Base-by-base conservation (phyloP, 768 basidiomycete species). In the Ramaria sp. region DNA sequence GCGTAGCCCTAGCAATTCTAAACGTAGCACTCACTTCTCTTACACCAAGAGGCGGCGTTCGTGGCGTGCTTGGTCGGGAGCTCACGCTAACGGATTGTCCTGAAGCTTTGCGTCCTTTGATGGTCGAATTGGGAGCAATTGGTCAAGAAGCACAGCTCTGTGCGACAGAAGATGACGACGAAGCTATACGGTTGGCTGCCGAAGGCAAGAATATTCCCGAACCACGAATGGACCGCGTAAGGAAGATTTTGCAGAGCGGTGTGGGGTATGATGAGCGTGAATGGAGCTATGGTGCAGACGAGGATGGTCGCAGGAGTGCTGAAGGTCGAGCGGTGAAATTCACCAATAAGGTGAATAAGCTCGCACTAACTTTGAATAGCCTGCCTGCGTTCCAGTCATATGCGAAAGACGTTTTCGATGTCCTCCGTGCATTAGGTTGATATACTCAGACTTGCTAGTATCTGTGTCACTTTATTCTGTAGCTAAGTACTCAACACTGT, bases 301-400 rank as follows among this genome's bases (percentile, higher is more conserved):
- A 67, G 49, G 61, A 59, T 15, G 62, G 67, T 55, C 69, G 69
- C 57, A 67, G 74, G 60, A 86, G 81, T 56, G 68, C 78, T 0
- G 76, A 83, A 56, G 86, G 84, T 3, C 68, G 77, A 10, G 80
- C 83, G 7, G 78, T 88, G 54, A 71, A 78, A 42, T 84, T 93
- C 64, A 76, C 83, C 25, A 92, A 91, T 64, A 66, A 85, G 55
- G 78, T 92, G 49, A 91, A 89, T 65, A 77, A 74, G 20, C 72
- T 92, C 12, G 82, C 83, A 57, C 61, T 93, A 58, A 75, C 71
- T 0, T 78, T 92, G 76, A 87, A 82, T 47, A 73, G 71, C 62
- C 66, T 93, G 52, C 74, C 71, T 56, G 78, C 85, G 48, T 93
- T 93, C 63, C 77, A 72, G 59, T 32, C 53, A 15, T 55, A 55